phyloP scores from a whole-genome alignment of 2,329 filamentous ascomycete species.

The Cladosporium sp. region DNA sequence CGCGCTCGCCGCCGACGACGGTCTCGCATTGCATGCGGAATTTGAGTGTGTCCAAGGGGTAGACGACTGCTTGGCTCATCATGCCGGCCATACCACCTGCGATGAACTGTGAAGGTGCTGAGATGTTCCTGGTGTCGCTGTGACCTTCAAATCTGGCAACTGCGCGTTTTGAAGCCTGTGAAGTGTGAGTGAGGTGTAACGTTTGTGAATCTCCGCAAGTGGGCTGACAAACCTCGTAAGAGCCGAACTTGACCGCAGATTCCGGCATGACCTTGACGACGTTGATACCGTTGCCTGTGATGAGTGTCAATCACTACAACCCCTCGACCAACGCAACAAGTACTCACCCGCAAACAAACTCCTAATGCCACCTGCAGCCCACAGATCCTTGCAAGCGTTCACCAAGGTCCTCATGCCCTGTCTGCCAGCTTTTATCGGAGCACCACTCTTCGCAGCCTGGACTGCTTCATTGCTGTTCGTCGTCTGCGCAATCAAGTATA shows the following conservation, averaged over 20 bases:
- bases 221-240: constrained; percentile 70
- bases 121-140: constrained; percentile 75
- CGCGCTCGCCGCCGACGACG: constrained; percentile 79
- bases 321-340: not conserved
- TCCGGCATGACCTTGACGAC: constrained; percentile 98
- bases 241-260: constrained; percentile 96
- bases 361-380: constrained; percentile 79
- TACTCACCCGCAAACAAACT: constrained; percentile 87
- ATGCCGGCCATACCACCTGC: constrained; percentile 91
- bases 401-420: constrained; percentile 70
- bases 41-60: constrained; percentile 84
- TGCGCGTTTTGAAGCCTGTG: constrained; percentile 77
- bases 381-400: constrained; percentile 75
- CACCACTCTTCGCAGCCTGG: constrained; percentile 69
- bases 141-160: constrained; percentile 88
- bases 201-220: not conserved
- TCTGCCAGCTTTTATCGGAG: constrained; percentile 64
- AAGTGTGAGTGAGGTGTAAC: constrained; percentile 1
- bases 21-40: constrained; percentile 92
- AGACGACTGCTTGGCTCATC: constrained; percentile 93
- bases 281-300: constrained; percentile 86
- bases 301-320: not conserved
- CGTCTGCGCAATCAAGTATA: constrained; percentile 94
- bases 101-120: constrained; percentile 82
- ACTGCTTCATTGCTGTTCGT: constrained; percentile 61